Evolutionary conservation across 306 rosid species (phyloP).

Genomic region (Pyrus pyrifolia): DNA sequence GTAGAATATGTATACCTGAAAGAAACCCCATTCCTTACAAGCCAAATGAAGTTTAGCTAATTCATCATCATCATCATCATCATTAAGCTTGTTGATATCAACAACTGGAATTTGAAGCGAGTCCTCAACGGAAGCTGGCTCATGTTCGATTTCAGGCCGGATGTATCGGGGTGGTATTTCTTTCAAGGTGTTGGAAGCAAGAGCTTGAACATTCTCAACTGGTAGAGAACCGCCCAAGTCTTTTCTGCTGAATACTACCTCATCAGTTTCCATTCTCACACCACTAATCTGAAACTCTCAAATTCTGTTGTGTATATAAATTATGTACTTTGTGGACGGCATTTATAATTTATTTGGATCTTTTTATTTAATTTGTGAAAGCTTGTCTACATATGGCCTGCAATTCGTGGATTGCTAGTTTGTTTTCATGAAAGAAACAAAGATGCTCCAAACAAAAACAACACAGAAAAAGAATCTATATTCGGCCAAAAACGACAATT

Average conservation of each 20-base stretch:
- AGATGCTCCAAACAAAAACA: neutral
- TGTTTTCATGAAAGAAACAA: neutral
- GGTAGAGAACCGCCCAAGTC: slow-evolving; percentile 13
- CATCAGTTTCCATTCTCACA: slow-evolving; percentile 4
- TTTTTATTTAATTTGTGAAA: too few relatives aligned
- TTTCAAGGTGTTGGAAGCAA: slow-evolving; percentile 18
- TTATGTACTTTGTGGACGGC: neutral
- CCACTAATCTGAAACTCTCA: neutral
- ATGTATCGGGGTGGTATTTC: slow-evolving; percentile 14
- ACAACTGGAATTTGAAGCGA: slow-evolving; percentile 16
- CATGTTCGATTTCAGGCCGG: slow-evolving; percentile 1
- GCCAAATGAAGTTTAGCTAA: slow-evolving; percentile 14
- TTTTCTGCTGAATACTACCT: neutral
- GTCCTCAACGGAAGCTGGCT: neutral
- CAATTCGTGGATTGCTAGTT: neutral
- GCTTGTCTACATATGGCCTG: neutral
- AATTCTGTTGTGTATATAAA: neutral
- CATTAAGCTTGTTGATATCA: slow-evolving; percentile 10
- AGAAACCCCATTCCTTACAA: slow-evolving; percentile 26
- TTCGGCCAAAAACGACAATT: too few relatives aligned
- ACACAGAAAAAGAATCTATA: too few relatives aligned
- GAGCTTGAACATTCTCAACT: slow-evolving; percentile 20
- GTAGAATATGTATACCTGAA: neutral
- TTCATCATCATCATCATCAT: neutral
- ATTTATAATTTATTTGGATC: too few relatives aligned